Conservation (phyloP, 1,139 yeast genomes). For the Petasospora fabianii region DNA sequence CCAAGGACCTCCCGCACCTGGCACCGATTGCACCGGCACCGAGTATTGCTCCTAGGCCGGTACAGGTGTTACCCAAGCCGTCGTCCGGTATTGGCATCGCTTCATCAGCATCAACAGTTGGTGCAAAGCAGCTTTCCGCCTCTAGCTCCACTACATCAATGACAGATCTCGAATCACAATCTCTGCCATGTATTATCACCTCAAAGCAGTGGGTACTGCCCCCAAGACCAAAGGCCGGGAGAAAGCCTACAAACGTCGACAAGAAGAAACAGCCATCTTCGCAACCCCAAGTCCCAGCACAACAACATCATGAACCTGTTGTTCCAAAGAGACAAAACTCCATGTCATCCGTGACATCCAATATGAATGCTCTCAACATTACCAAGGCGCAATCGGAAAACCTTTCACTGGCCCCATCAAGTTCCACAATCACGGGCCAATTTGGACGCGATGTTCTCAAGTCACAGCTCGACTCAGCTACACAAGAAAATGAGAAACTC, state of each 20-base stretch:
- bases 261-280: slow-evolving; percentile 12
- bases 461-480: slow-evolving; percentile 34
- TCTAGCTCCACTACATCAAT: slow-evolving; percentile 3
- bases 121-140: slow-evolving; percentile 5
- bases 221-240: slow-evolving; percentile 61
- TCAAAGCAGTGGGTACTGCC: slow-evolving; percentile 63
- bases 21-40: slow-evolving; percentile 25
- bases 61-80: slow-evolving; percentile 21
- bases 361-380: slow-evolving; percentile 17
- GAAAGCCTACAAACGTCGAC: slow-evolving; percentile 31
- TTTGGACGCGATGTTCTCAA: slow-evolving; percentile 25
- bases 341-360: slow-evolving; percentile 16
- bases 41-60: slow-evolving; percentile 21
- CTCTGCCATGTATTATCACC: slow-evolving; percentile 37
- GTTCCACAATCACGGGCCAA: neutral
- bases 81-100: neutral
- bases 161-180: slow-evolving; percentile 5
- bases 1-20: slow-evolving; percentile 11
- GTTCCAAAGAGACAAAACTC: slow-evolving; percentile 12
- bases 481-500: slow-evolving; percentile 38
- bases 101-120: neutral
- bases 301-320: neutral
- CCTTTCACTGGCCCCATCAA: slow-evolving; percentile 2
- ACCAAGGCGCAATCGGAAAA: slow-evolving; percentile 15
- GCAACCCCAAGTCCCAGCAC: slow-evolving; percentile 6